phyloP scores from a whole-genome alignment of 495 filamentous ascomycete genomes.

The Aspergillus bridgeri region DNA sequence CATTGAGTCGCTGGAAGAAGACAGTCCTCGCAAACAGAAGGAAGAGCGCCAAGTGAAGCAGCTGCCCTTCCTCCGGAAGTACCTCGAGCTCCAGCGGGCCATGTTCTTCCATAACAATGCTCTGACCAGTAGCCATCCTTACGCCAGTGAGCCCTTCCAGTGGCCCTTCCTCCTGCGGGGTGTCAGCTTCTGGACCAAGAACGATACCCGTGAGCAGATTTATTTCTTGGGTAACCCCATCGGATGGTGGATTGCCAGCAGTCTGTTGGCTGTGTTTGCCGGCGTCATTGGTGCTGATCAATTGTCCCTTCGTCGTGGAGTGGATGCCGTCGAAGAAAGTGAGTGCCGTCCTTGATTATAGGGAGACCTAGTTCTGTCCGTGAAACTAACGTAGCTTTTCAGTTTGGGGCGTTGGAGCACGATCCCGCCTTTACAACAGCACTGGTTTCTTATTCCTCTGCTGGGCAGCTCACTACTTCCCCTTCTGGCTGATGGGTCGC shows the following conservation, averaged over 20 bases:
- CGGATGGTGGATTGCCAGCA: slow-evolving; percentile 95
- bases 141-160: slow-evolving; percentile 89
- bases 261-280: slow-evolving; percentile 86
- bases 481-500: slow-evolving; percentile 73
- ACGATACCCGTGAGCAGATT: slow-evolving; percentile 93
- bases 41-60: slow-evolving; percentile 73
- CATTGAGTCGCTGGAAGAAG: slow-evolving; percentile 70
- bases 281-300: slow-evolving; percentile 93
- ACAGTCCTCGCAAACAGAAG: slow-evolving; percentile 65
- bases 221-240: slow-evolving; percentile 98
- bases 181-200: slow-evolving; percentile 99
- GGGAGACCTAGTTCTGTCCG: not conserved
- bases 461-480: slow-evolving; percentile 72
- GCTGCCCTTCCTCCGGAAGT: slow-evolving; percentile 87
- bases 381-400: slow-evolving; percentile 8
- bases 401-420: slow-evolving; percentile 65
- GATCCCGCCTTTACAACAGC: slow-evolving; percentile 92
- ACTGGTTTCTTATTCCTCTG: slow-evolving; percentile 97
- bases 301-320: slow-evolving; percentile 81
- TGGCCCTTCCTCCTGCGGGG: slow-evolving; percentile 97
- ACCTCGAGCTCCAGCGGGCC: slow-evolving; percentile 91
- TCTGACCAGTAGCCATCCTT: slow-evolving; percentile 92
- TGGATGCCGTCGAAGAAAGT: slow-evolving; percentile 93
- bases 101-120: slow-evolving; percentile 99
- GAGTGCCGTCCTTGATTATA: slow-evolving; percentile 46